Evolutionary conservation across 2,329 filamentous ascomycete genomes (phyloP).

Genomic region (Didymella pinodella): DNA sequence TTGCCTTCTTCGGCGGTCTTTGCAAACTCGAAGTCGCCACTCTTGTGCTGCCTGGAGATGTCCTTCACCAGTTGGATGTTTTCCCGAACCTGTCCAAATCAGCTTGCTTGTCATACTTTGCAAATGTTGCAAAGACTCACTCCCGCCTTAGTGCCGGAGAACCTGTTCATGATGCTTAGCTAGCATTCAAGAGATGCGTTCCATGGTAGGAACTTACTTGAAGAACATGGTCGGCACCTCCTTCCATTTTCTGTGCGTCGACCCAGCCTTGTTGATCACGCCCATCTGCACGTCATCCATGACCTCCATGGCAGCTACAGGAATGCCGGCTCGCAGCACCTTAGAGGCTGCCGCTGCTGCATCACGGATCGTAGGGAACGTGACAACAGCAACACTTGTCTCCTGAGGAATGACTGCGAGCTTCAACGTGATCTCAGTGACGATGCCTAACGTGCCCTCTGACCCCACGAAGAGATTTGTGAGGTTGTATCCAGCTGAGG

Average conservation of each 20-base stretch:
- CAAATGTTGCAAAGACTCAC: conserved; percentile 35
- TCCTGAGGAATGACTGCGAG: conserved; percentile 78
- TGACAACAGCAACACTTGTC: conserved; percentile 79
- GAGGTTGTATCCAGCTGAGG: conserved; percentile 83
- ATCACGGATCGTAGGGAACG: conserved; percentile 78
- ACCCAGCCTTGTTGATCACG: conserved; percentile 78
- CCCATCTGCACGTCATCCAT: conserved; percentile 91
- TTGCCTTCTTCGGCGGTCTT: conserved; percentile 62
- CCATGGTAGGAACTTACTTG: conserved; percentile 62
- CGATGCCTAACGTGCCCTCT: conserved; percentile 80
- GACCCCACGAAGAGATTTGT: conserved; percentile 82
- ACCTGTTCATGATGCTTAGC: conserved; percentile 50
- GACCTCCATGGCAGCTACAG: conserved; percentile 80
- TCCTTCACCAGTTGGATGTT: conserved; percentile 74
- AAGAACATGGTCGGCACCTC: conserved; percentile 82
- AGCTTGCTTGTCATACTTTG: conserved; percentile 33
- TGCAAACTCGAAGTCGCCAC: conserved; percentile 64
- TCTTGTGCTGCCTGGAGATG: conserved; percentile 69
- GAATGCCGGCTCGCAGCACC: conserved; percentile 78
- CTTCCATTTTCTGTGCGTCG: conserved; percentile 75
- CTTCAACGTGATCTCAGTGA: conserved; percentile 85
- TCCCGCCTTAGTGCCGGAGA: conserved; percentile 79
- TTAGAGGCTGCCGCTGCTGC: conserved; percentile 77
- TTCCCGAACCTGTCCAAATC: conserved; percentile 67
- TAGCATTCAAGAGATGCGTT: not conserved